These are phyloP conservation scores for Linaria vulgaris DNA, from an alignment of 257 asterid species.

Conservation along the genomic window DNA sequence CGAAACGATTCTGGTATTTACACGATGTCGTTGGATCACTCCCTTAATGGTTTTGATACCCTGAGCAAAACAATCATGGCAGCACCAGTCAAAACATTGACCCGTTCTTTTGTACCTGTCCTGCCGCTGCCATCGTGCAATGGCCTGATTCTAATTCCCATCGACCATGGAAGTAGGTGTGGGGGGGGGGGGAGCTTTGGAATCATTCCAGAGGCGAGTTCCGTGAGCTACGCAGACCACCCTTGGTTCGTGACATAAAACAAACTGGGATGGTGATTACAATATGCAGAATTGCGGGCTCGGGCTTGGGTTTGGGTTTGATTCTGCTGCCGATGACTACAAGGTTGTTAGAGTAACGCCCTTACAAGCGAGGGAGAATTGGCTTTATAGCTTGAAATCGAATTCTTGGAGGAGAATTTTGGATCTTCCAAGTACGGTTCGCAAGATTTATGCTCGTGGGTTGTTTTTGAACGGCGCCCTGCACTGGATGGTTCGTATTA, in stretches of 20 bases:
- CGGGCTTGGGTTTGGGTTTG: too few relatives aligned
- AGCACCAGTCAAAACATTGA: background rate
- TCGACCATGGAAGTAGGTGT: background rate
- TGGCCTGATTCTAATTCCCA: conserved; percentile 22
- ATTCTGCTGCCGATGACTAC: conserved; percentile 12
- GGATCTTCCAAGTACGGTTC: background rate
- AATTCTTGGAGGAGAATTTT: conserved; percentile 15
- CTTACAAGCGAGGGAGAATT: background rate
- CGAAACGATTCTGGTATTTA: background rate
- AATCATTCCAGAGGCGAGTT: conserved; percentile 24
- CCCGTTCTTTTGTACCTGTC: background rate
- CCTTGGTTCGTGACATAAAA: too few relatives aligned
- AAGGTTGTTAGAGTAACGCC: conserved; percentile 14
- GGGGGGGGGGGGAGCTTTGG: conserved; percentile 30
- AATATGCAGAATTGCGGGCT: conserved; percentile 11
- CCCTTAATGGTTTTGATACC: background rate
- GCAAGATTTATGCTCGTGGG: background rate
- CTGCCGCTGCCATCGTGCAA: conserved; percentile 11
- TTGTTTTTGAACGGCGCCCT: conserved; percentile 17
- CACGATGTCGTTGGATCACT: conserved; percentile 2
- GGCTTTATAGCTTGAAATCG: conserved; percentile 7
- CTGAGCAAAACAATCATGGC: background rate
- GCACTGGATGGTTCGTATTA: background rate
- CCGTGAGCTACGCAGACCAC: conserved; percentile 9
- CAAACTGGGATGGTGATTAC: too few relatives aligned